These are phyloP conservation scores for Moesziomyces globuligerus DNA, from an alignment of 1,284 basidiomycete species.

Conservation along the genomic window DNA sequence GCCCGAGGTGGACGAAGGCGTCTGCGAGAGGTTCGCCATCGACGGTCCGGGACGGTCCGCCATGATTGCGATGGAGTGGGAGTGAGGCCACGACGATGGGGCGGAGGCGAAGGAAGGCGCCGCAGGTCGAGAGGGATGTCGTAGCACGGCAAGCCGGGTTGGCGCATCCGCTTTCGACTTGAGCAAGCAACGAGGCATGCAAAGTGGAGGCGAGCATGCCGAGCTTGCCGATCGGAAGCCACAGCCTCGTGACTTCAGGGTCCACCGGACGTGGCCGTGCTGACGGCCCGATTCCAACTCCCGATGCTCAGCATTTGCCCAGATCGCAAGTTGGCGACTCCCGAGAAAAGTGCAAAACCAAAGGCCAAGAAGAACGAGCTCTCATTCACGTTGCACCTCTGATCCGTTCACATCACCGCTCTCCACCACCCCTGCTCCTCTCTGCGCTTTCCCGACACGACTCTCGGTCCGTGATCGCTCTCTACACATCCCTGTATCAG, in stretches of 20 bases:
- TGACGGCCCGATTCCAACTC: not conserved
- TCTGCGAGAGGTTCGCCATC: slow-evolving; percentile 44
- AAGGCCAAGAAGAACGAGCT: not conserved
- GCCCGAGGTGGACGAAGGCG: slow-evolving; percentile 29
- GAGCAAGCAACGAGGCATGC: too few species aligned
- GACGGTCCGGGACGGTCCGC: slow-evolving; percentile 26
- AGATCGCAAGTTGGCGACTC: slow-evolving; percentile 7
- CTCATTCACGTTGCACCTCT: not conserved
- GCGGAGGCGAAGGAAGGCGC: not conserved
- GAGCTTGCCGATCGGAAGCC: not conserved
- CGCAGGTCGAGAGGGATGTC: too few species aligned
- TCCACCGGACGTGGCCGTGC: too few species aligned
- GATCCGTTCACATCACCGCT: not conserved
- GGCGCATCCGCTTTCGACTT: too few species aligned
- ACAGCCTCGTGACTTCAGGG: too few species aligned
- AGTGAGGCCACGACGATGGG: slow-evolving; percentile 3
- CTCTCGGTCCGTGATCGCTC: not conserved
- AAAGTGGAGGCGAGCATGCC: slow-evolving; percentile 2
- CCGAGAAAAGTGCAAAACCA: slow-evolving; percentile 13
- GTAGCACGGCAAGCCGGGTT: too few species aligned
- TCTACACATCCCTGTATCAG: too few species aligned
- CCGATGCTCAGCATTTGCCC: not conserved
- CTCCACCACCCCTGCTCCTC: not conserved
- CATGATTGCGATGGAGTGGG: slow-evolving; percentile 5
- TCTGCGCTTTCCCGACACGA: too few species aligned